Base-by-base conservation (phyloP, 2,329 filamentous ascomycete genomes). In the Fusarium sp. region DNA sequence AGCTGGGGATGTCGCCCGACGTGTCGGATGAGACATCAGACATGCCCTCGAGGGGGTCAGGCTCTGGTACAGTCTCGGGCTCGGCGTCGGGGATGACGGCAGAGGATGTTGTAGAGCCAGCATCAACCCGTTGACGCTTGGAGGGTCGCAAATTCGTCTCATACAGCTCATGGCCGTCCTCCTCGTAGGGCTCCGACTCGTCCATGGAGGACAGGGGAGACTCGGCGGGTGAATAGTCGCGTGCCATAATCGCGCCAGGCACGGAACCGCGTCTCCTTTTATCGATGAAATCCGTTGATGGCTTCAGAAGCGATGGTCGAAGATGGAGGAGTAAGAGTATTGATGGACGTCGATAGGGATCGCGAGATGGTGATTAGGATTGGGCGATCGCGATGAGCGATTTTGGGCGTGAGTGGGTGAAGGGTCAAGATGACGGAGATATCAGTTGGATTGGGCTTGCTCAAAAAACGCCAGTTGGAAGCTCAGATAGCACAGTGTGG, bases 11-110 rank as follows among this genome's bases (percentile, higher is more conserved):
- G 67, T 95, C 95, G 82, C 95, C 95, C 37, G 94, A 95, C 59
- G 94, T 97, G 83, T 99, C 97, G 63, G 94, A 95, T 9, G 95
- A 98, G 70, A 98, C 92, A 64, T 95, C 93, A 61, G 91, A 90
- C 84, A 89, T 84, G 77, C 86, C 87, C 70, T 90, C 88, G 50
- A 90, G 84, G 76, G 89, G 82, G 82, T 91, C 83, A 69, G 88
- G 82, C 61, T 87, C 84, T 14, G 84, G 84, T 4, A 86, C 85
- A 10, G 84, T 80, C 52, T 89, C 87, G 58, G 82, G 82, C 64
- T 87, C 86, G 30, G 80, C 82, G 25, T 84, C 83, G 34, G 80
- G 82, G 57, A 85, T 80, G 13, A 84, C 80, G 18, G 86, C 85
- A 0, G 87, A 85, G 13, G 86, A 86, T 11, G 85, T 83, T 27